Evolutionary conservation across 345 rosid genomes (phyloP).

Genomic region (Salix arbutifolia): DNA sequence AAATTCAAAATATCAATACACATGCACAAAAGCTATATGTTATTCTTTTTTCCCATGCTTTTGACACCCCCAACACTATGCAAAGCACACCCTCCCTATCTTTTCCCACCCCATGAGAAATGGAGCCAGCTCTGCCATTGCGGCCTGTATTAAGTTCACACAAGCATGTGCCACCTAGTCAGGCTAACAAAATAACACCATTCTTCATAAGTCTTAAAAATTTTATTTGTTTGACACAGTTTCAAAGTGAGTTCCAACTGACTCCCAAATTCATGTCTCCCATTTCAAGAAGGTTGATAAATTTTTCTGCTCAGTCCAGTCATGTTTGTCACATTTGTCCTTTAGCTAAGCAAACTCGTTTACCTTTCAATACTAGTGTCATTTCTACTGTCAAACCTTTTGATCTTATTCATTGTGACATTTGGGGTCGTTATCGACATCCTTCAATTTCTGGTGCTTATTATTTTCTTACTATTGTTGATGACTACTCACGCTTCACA

Average conservation of each 20-base stretch:
- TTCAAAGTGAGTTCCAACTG: background rate
- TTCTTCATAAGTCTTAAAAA: background rate
- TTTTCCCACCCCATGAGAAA: background rate
- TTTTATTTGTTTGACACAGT: background rate
- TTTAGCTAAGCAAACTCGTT: too few relatives aligned
- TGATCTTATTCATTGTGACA: too few relatives aligned
- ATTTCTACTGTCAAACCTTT: too few relatives aligned
- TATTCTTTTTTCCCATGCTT: background rate
- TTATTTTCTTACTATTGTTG: too few relatives aligned
- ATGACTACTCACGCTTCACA: too few relatives aligned
- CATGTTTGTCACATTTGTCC: too few relatives aligned
- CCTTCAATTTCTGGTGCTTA: too few relatives aligned
- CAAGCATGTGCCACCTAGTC: background rate
- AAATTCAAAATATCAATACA: constrained; percentile 2
- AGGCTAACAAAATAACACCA: background rate
- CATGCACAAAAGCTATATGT: background rate
- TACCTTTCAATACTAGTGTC: too few relatives aligned
- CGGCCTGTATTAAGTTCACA: background rate
- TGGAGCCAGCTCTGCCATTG: background rate
- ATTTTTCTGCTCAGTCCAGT: too few relatives aligned
- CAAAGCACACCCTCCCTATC: background rate
- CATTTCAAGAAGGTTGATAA: background rate
- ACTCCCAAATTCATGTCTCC: background rate
- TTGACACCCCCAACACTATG: background rate
- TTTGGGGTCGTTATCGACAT: too few relatives aligned